Base-by-base conservation (phyloP, 1,284 basidiomycete genomes). In the Puccinia hordei region DNA sequence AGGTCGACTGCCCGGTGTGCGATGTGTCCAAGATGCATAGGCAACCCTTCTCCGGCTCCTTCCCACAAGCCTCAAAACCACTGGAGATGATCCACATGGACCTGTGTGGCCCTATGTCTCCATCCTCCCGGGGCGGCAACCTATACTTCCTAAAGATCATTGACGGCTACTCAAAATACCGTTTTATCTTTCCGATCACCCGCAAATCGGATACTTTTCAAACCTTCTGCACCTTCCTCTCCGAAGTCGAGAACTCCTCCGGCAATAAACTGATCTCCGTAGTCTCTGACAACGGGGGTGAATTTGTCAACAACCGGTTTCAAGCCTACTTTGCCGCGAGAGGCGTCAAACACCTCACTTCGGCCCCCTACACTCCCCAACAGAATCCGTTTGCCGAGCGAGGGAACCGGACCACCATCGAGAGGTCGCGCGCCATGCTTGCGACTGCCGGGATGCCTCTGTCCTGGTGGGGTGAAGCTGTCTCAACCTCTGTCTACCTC, bases 341-440 rank as follows among this genome's bases (percentile, higher is more conserved):
- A 10, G 87, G 87, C 19, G 87, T 86, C 6, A 46, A 80, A 33
- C 83, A 82, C 30, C 81, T 85, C 63, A 82, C 85, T 24, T 85
- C 85, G 13, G 83, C 86, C 0, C 87, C 87, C 71, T 84, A 88
- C 80, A 84, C 85, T 3, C 86, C 85, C 82, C 85, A 0, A 83
- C 85, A 82, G 71, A 41, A 41, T 41, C 38, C 38, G 4, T 41
- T 41, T 4, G 38, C 38, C 6, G 38, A 41, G 38, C 38, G 86
- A 57, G 10, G 82, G 33, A 82, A 85, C 81, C 72, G 85, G 0
- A 87, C 85, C 1, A 83, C 84, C n/a, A 69, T 84, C 0, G 83
- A 84, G 17, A 82, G 79, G 27, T 81, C 82, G 9, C 77, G 84
- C 0, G 83, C 84, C 0, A 83, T 87, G 81, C 82, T 87, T 0